Evolutionary conservation across 176 grass and related monocot genomes (phyloP).

Genomic region (Avena eriantha): DNA sequence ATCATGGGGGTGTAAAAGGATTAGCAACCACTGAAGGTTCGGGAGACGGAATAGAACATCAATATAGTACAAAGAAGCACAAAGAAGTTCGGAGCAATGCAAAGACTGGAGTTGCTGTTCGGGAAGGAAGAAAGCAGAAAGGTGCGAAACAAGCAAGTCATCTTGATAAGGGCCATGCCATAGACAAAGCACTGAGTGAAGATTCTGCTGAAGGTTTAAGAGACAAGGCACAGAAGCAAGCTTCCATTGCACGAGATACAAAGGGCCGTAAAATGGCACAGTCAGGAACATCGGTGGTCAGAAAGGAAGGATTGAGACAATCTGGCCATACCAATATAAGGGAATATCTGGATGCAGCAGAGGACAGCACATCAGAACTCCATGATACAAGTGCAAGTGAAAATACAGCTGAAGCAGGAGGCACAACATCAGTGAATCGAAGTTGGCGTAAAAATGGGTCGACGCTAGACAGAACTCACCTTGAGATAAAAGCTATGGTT

Average conservation of each 20-base stretch:
- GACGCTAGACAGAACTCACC: conserved; percentile 44
- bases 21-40: not conserved
- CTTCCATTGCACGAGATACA: not conserved
- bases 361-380: conserved; percentile 28
- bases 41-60: not conserved
- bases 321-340: conserved; percentile 41
- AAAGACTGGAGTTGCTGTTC: conserved; percentile 42
- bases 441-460: conserved; percentile 32
- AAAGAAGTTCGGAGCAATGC: conserved; percentile 35
- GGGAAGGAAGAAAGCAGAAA: conserved; percentile 37
- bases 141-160: conserved; percentile 21
- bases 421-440: conserved; percentile 16
- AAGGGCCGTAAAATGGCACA: not conserved
- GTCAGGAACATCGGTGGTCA: conserved; percentile 1
- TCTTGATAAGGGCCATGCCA: conserved; percentile 17
- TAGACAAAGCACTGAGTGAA: conserved; percentile 40
- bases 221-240: conserved; percentile 40
- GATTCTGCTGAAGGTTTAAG: conserved; percentile 39
- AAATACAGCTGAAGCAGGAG: conserved; percentile 37
- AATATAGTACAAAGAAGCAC: conserved; percentile 28
- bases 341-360: conserved; percentile 35
- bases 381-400: conserved; percentile 27
- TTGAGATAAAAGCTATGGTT: conserved; percentile 65
- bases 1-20: not conserved
- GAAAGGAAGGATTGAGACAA: conserved; percentile 38